Evolutionary conservation across 78 protist species (phyloP).

Genomic region (Goniomonas avonlea): DNA sequence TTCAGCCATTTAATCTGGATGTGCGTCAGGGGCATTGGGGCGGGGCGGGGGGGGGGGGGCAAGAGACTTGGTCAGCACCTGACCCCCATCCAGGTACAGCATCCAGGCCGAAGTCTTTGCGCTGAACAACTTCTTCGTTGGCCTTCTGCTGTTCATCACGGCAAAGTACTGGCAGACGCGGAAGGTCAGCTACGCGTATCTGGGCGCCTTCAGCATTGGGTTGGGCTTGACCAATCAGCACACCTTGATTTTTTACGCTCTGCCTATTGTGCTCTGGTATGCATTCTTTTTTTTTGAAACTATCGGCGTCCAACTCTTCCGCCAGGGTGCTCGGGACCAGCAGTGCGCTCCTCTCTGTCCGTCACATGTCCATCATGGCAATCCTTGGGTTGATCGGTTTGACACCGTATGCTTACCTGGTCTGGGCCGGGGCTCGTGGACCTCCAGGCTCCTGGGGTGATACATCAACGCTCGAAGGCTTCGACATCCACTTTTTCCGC

Average conservation of each 20-base stretch:
- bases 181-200: slow-evolving; percentile 14
- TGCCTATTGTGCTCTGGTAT: slow-evolving; percentile 48
- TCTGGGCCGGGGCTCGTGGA: neutral
- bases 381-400: slow-evolving; percentile 39
- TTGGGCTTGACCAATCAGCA: slow-evolving; percentile 68
- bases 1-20: too few species aligned
- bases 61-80: neutral
- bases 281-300: too few species aligned
- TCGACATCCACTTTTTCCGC: slow-evolving; percentile 61
- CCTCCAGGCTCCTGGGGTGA: slow-evolving; percentile 36
- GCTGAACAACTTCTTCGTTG: slow-evolving; percentile 52
- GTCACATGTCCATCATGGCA: neutral
- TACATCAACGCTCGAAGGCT: slow-evolving; percentile 41
- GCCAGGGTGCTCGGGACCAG: slow-evolving; percentile 26
- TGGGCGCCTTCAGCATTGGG: slow-evolving; percentile 51
- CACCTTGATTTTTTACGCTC: slow-evolving; percentile 47
- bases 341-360: neutral
- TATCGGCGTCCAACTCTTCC: slow-evolving; percentile 40
- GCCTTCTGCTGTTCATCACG: slow-evolving; percentile 31
- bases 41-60: slow-evolving; percentile 8
- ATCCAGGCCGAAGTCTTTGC: slow-evolving; percentile 67
- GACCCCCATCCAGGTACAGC: too few species aligned
- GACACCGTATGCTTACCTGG: slow-evolving; percentile 53
- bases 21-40: too few species aligned
- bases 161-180: neutral